These are phyloP conservation scores for Curvularia spicifera DNA, from an alignment of 2,329 filamentous ascomycete species.

Conservation along the genomic window DNA sequence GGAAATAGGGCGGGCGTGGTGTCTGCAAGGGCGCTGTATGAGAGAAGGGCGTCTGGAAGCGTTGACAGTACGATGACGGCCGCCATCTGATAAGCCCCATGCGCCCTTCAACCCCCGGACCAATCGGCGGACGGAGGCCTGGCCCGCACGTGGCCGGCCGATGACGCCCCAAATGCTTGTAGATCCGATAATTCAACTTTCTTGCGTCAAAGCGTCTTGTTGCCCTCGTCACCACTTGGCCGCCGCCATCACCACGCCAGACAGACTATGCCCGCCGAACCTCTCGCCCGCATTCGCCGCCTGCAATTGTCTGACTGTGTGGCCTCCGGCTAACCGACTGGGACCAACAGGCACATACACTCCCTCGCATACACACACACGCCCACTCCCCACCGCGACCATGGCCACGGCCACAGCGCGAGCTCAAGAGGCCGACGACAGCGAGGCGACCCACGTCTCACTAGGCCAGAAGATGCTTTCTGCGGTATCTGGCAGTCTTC, in stretches of 20 bases:
- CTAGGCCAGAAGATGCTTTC: conserved; percentile 92
- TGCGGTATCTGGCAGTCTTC: conserved; percentile 84
- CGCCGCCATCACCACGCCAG: conserved; percentile 16
- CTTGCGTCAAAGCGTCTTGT: conserved; percentile 26
- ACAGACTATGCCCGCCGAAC: conserved; percentile 41
- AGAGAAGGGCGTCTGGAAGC: conserved; percentile 9
- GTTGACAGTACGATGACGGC: conserved; percentile 17
- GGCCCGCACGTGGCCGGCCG: conserved; percentile 1
- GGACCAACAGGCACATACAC: conserved; percentile 4
- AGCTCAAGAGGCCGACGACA: conserved; percentile 53
- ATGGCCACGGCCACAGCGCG: conserved; percentile 42
- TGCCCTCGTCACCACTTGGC: conserved; percentile 31
- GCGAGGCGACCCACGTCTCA: conserved; percentile 69
- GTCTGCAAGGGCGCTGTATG: conserved; percentile 9
- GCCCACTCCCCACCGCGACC: conserved; percentile 12
- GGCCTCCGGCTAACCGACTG: conserved; percentile 41
- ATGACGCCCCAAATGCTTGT: conserved; percentile 27
- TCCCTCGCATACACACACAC: not conserved
- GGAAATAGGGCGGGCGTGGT: conserved; percentile 8
- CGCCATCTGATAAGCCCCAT: conserved; percentile 35
- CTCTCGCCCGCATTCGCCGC: conserved; percentile 32
- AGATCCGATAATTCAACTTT: conserved; percentile 15
- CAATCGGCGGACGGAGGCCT: conserved; percentile 14
- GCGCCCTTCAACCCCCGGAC: conserved; percentile 6
- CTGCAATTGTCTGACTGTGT: conserved; percentile 32